These are phyloP conservation scores for Leccinum longicurvipes DNA, from an alignment of 768 basidiomycete species.

Conservation along the genomic window DNA sequence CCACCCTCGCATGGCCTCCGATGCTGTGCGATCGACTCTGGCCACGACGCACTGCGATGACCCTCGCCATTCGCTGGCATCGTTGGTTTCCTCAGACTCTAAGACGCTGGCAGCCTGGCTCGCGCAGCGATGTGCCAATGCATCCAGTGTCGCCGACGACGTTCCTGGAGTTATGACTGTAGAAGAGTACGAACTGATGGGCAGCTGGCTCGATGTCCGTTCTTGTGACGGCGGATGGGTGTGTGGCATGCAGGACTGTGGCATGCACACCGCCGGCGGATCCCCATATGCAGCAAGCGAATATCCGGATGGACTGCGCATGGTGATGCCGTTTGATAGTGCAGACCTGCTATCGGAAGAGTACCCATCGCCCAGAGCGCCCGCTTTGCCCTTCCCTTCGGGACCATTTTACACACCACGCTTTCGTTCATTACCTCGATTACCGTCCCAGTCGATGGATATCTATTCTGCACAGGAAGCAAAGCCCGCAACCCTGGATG, in stretches of 20 bases:
- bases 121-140: conserved; percentile 34
- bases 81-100: conserved; percentile 35
- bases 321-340: conserved; percentile 26
- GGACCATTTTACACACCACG: conserved; percentile 17
- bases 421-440: conserved; percentile 26
- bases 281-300: conserved; percentile 29
- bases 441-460: conserved; percentile 18
- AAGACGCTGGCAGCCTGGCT: conserved; percentile 36
- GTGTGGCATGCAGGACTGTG: conserved; percentile 29
- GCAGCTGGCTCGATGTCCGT: conserved; percentile 43
- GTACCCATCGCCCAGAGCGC: conserved; percentile 1
- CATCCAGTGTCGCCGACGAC: conserved; percentile 26
- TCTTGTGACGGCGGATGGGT: conserved; percentile 22
- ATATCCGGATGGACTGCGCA: conserved; percentile 15
- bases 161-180: conserved; percentile 36
- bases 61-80: conserved; percentile 23
- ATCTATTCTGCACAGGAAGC: conserved; percentile 17
- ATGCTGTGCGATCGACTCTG: conserved; percentile 3
- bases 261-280: conserved; percentile 32
- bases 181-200: conserved; percentile 45
- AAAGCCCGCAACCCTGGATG: conserved; percentile 6
- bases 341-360: conserved; percentile 12
- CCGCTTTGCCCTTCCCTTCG: conserved; percentile 8
- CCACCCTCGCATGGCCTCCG: neutral
- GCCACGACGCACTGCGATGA: conserved; percentile 11